Conservation (phyloP, 805 yeast species). For the Candida schatavii region DNA sequence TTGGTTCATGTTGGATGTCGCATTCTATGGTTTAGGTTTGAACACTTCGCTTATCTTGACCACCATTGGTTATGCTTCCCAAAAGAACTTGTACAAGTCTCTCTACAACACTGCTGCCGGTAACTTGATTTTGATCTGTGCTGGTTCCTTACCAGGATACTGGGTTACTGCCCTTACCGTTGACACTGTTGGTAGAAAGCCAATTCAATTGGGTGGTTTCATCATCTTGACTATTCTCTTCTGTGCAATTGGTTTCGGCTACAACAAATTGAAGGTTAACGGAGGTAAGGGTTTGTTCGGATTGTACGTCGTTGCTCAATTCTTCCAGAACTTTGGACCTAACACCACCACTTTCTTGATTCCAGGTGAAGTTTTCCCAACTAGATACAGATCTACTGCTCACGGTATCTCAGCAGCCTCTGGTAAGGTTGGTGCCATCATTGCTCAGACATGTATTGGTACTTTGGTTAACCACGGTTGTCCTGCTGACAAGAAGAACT, state of each 20-base stretch:
- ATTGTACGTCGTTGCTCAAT: conserved; percentile 75
- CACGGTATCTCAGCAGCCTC: conserved; percentile 93
- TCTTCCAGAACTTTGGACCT: conserved; percentile 91
- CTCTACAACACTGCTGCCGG: conserved; percentile 84
- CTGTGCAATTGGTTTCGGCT: conserved; percentile 81
- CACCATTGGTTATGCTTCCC: conserved; percentile 81
- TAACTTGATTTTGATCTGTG: conserved; percentile 88
- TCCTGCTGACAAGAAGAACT: conserved; percentile 48
- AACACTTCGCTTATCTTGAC: conserved; percentile 77
- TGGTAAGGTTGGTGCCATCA: conserved; percentile 91
- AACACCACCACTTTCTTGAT: conserved; percentile 87
- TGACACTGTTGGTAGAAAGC: conserved; percentile 81
- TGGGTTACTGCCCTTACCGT: conserved; percentile 81
- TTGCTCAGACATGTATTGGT: conserved; percentile 87
- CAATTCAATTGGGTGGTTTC: conserved; percentile 78
- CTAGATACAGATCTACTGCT: conserved; percentile 93
- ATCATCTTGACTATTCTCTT: conserved; percentile 65
- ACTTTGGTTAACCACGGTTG: conserved; percentile 79
- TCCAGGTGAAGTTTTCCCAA: conserved; percentile 92
- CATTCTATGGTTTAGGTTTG: conserved; percentile 84
- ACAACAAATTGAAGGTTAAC: conserved; percentile 50
- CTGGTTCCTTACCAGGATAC: conserved; percentile 94
- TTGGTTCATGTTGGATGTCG: conserved; percentile 89
- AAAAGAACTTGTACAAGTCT: conserved; percentile 63
- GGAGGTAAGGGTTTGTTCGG: conserved; percentile 67